Evolutionary conservation across 2,329 filamentous ascomycete genomes (phyloP), one percentile per base, ranked within the genome.

Genomic region (Fusarium tricinctum): DNA sequence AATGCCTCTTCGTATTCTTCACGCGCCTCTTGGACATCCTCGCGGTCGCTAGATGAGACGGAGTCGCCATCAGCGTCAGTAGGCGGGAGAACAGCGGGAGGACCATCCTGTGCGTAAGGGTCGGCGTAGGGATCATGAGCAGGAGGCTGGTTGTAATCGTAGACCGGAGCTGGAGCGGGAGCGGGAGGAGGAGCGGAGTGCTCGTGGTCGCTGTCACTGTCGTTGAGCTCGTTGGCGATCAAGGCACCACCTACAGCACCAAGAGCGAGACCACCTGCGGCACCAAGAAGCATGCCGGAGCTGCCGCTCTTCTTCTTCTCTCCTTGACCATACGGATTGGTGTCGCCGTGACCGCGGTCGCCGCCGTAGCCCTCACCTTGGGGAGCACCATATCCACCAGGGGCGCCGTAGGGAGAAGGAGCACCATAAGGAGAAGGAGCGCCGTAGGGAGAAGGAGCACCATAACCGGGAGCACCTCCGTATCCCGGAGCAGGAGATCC

Each of bases 241-340:
- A 88, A 72, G 5, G 86, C 88, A 50, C 88, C 88, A 23, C 85
- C 89, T 39, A 87, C 75, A 54, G 83, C 84, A 68, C 87, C 87
- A 14, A 84, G 78, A 2, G 85, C 88, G 20, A 90, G 74, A 77
- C 89, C 89, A 35, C 83, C 88, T 12, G 85, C 86, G 50, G 86
- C 88, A 43, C 83, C 88, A 22, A 88, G 81, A 44, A 90, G 78
- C 75, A 88, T 82, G 71, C 84, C 85, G 20, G 84, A 85, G 67
- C 81, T 84, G 58, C 83, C 82, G 40, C 78, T 78, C 71, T 81
- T 79, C 68, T 82, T 77, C 66, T 74, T 57, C n/a, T 74, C 56
- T 30, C 70, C 73, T 33, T 72, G 47, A 15, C 66, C 58, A 30
- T 71, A 69, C 14, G 66, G 69, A 46, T 69, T 67, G 52, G 68